These are phyloP conservation scores for Metschnikowia colocasiae DNA, from an alignment of 805 yeast species.

Conservation along the genomic window DNA sequence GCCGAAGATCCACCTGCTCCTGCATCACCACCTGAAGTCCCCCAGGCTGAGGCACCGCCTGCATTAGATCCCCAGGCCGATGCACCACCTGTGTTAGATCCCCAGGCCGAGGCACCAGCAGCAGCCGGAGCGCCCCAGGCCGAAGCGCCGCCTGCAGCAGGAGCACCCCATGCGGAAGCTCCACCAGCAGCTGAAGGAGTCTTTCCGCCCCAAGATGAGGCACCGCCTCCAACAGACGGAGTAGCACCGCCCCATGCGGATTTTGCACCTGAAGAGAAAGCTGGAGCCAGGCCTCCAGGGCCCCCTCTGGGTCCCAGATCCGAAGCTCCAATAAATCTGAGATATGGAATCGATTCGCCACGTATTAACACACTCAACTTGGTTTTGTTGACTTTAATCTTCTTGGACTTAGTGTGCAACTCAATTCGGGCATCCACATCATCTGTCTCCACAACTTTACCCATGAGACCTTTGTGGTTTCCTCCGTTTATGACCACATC, in stretches of 20 bases:
- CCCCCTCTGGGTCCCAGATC: constrained; percentile 19
- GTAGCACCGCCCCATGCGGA: constrained; percentile 51
- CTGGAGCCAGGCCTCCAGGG: constrained; percentile 28
- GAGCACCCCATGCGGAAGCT: constrained; percentile 34
- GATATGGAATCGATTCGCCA: constrained; percentile 71
- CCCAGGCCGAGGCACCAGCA: constrained; percentile 39
- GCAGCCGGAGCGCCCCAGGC: constrained; percentile 22
- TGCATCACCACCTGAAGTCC: constrained; percentile 6
- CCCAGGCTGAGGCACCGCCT: constrained; percentile 41
- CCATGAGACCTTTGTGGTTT: constrained; percentile 93
- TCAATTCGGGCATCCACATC: constrained; percentile 91
- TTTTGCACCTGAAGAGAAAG: constrained; percentile 42
- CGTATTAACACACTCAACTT: constrained; percentile 70
- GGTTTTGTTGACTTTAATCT: constrained; percentile 75
- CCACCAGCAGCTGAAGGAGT: constrained; percentile 31
- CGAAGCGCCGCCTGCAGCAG: constrained; percentile 28
- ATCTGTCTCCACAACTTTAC: constrained; percentile 89
- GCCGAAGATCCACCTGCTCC: constrained; percentile 17
- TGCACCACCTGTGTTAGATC: constrained; percentile 41
- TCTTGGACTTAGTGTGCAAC: constrained; percentile 87
- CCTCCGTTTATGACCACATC: constrained; percentile 83
- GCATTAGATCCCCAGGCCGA: constrained; percentile 37
- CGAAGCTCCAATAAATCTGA: constrained; percentile 64
- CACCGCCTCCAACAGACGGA: constrained; percentile 35
- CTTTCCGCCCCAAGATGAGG: constrained; percentile 31